Conservation (phyloP, 2,329 filamentous ascomycete genomes). For the Aureobasidium sp. region DNA sequence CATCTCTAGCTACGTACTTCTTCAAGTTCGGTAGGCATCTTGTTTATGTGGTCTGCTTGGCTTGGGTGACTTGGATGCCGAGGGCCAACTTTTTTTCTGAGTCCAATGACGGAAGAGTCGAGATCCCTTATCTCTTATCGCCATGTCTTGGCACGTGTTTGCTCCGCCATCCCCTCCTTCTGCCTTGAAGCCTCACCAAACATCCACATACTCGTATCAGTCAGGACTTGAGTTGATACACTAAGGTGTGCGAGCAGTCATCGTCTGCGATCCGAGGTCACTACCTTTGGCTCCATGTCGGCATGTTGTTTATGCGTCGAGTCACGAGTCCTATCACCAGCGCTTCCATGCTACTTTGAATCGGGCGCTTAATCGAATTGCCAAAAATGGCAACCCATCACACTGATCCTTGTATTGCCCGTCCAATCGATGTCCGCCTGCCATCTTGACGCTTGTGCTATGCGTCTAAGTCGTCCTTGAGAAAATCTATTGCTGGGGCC, state of each 20-base stretch:
- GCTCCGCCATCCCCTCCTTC: too few relatives aligned
- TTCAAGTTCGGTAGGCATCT: constrained; percentile 43
- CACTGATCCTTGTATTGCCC: background rate
- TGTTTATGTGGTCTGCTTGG: constrained; percentile 3
- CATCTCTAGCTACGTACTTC: constrained; percentile 27
- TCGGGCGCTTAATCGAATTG: background rate
- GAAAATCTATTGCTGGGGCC: background rate
- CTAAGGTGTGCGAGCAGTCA: too few relatives aligned
- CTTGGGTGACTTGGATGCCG: background rate
- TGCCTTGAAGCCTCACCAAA: too few relatives aligned
- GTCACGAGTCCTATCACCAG: background rate
- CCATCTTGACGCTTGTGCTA: background rate
- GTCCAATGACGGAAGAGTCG: background rate
- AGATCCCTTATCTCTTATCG: constrained; percentile 3
- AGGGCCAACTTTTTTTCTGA: background rate
- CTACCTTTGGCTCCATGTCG: too few relatives aligned
- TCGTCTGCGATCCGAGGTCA: too few relatives aligned
- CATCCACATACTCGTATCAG: too few relatives aligned
- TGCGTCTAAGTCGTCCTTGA: background rate
- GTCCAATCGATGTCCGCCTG: background rate
- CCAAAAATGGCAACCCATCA: background rate
- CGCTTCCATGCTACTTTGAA: background rate
- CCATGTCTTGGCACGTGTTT: too few relatives aligned
- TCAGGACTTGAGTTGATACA: too few relatives aligned
- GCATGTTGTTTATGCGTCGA: background rate